Percentiles rank a stretch among this genome's conserved stretches.
These are phyloP conservation scores for Polygonum maritimum DNA, from an alignment of 148 eudicot species.

Conservation along the genomic window DNA sequence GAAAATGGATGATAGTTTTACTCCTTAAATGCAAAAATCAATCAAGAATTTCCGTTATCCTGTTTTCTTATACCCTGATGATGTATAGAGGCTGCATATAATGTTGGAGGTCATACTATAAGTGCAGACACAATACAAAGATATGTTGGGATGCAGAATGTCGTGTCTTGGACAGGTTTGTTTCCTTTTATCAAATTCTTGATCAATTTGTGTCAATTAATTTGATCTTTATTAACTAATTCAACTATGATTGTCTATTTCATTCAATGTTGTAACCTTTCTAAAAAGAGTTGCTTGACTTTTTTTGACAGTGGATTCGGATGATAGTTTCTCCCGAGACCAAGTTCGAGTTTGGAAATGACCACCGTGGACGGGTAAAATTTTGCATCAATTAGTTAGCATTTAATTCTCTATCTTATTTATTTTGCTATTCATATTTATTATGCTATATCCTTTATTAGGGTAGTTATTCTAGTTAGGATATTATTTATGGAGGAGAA, in stretches of 20 bases:
- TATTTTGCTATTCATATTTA: no score
- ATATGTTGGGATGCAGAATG: slow-evolving; percentile 55
- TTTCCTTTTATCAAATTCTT: background rate
- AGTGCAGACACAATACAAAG: slow-evolving; percentile 63
- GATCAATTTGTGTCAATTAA: background rate
- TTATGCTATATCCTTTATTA: no score
- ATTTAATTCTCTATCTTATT: no score
- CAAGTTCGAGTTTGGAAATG: slow-evolving; percentile 44
- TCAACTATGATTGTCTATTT: background rate
- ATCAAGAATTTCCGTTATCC: background rate
- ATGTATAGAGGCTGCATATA: slow-evolving; percentile 76
- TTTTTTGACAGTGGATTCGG: slow-evolving; percentile 59
- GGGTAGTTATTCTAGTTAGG: no score
- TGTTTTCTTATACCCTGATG: background rate
- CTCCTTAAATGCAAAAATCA: background rate
- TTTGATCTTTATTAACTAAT: no score
- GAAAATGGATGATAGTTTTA: background rate
- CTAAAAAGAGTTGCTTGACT: background rate
- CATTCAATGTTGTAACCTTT: background rate
- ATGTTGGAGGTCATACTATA: slow-evolving; percentile 59
- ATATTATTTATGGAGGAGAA: no score
- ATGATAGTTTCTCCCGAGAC: slow-evolving; percentile 39
- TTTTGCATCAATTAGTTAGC: no score
- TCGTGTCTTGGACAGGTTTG: slow-evolving; percentile 82
- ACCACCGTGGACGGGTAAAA: no score